Evolutionary conservation across 371 early-diverging fungal genomes (phyloP), one percentile per base, ranked within the genome.

Genomic region (Mucor piriformis): DNA sequence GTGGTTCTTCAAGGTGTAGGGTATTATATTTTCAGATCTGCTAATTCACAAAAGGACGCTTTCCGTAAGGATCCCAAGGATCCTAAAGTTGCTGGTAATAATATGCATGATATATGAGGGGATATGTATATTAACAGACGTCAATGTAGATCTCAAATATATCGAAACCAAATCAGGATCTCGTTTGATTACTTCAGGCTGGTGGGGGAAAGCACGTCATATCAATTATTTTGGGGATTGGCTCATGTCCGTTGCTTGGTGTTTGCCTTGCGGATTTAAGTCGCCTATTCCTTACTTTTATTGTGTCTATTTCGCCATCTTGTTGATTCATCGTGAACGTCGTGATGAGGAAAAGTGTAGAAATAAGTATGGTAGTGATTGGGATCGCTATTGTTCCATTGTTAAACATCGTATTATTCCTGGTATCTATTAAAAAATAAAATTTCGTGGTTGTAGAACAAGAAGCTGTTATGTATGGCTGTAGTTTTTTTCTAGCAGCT

Each of bases 221-320:
- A 91, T 96, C 64, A 95, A 97, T 72, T 97, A 97, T 77, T 72
- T 92, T 44, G 94, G 91, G 21, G 95, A 95, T 70, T 91, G 92
- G 90, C 67, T 92, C 21, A 91, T 95, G 92, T 84, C 90, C 6
- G 67, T 93, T 40, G 76, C 94, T 4, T 94, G 93, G 92, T 92
- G 90, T 57, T 74, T 94, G 21, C 87, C 91, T n/a, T 84, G 83
- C 50, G 84, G 83, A 8, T 75, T 73, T 54, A 79, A 66, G 38
- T 83, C 88, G 20, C 75, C 86, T 38, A 79, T 98, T 46, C 93
- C 97, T 16, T 98, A 95, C 83, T 95, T 94, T 76, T 97, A 97
- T 73, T 81, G 88, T 32, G 69, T 93, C 58, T 97, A 94, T 74
- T 95, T 96, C 81, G 87, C 86, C 21, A 81, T 95, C 15, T 78